These are phyloP conservation scores for Gentiana dahurica DNA, from an alignment of 257 asterid species.

Conservation along the genomic window DNA sequence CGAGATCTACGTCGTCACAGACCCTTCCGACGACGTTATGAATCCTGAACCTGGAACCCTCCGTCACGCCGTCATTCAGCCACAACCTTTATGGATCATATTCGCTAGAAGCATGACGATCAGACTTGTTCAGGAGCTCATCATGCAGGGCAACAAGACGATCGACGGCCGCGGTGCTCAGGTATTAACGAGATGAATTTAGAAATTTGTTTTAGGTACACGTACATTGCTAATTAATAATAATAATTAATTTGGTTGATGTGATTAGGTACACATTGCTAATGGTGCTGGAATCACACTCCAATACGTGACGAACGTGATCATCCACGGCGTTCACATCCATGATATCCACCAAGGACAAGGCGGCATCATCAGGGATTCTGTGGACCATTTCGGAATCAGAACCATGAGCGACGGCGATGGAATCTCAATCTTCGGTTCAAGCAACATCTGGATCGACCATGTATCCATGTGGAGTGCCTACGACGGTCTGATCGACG, in stretches of 20 bases:
- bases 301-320: constrained; percentile 52
- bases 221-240: no score
- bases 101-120: constrained; percentile 48
- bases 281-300: constrained; percentile 66
- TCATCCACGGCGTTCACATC: constrained; percentile 54
- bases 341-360: constrained; percentile 27
- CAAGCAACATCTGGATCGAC: constrained; percentile 70
- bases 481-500: constrained; percentile 62
- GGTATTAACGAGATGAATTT: no score
- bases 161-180: constrained; percentile 70
- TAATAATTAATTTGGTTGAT: no score
- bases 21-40: constrained; percentile 36
- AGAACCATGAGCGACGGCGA: constrained; percentile 71
- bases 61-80: constrained; percentile 71
- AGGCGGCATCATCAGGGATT: constrained; percentile 58
- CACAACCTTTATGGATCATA: constrained; percentile 66
- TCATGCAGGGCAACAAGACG: constrained; percentile 60
- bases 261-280: constrained; percentile 33
- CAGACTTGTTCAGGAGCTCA: constrained; percentile 46
- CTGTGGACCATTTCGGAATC: constrained; percentile 44
- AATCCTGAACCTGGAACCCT: constrained; percentile 77
- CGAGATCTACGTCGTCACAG: constrained; percentile 40
- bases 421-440: constrained; percentile 59
- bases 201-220: no score
- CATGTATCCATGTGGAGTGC: constrained; percentile 66